Evolutionary conservation across 495 filamentous ascomycete genomes (phyloP), one percentile per base, ranked within the genome.

Genomic region (Tuber calosporum): DNA sequence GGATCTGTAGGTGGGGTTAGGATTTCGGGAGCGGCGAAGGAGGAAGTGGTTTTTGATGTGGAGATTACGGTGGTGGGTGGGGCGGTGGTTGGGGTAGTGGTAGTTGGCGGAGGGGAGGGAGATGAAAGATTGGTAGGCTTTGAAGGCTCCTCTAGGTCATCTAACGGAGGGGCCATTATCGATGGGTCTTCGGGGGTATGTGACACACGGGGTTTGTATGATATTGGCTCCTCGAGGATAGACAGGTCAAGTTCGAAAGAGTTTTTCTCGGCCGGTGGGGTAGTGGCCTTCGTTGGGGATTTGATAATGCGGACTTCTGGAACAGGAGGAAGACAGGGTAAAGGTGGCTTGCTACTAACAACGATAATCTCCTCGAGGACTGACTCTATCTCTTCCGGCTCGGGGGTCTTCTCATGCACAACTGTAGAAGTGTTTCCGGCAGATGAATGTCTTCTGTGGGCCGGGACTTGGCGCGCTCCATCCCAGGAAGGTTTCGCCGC

Each of bases 151-250:
- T 74, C 71, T 39, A 77, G 69, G 42, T 69, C 69, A 38, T 80
- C 79, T 39, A 77, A 75, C 22, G 79, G 79, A 17, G 79, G 79
- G 9, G 78, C 79, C 79, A 77, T 80, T 39, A 80, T 80, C 7
- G 69, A 69, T 34, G 78, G 78, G 42, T 80, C 79, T 20, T 71
- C 73, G 0, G 78, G 71, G 45, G 72, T 73, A n/a, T 73, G 68
- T 7, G 72, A 73, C 22, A 45, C 48, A 26, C 67, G 70, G 20
- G 78, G 70, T 48, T 73, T 77, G 41, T 77, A 80, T 22, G 66
- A 74, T 40, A 77, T 36, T 34, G 73, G 78, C 45, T 80, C 79
- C 17, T 79, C 72, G 36, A 80, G 72, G 38, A 80, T 77, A 9
- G 79, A 80, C 17, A 76, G 40, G 42, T 80, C 79, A 4, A 80